phyloP scores from a whole-genome alignment of 2,329 filamentous ascomycete species.

The Hypoxylon sp. region DNA sequence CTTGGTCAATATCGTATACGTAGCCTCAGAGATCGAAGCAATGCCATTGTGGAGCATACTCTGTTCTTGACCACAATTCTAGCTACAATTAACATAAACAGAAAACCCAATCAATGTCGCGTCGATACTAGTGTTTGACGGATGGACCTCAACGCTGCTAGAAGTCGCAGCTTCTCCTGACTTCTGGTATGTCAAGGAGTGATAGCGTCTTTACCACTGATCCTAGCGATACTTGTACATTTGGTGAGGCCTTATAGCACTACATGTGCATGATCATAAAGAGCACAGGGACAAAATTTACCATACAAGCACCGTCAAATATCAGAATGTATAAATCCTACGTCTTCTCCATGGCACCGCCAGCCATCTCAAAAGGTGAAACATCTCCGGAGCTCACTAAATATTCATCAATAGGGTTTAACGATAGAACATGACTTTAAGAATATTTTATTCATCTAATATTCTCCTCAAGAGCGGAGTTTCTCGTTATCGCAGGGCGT shows the following conservation, averaged over 20 bases:
- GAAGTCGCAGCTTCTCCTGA: neutral
- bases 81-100: neutral
- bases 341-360: neutral
- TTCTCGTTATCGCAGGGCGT: constrained; percentile 20
- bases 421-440: neutral
- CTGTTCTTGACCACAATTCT: neutral
- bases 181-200: neutral
- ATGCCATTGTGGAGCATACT: neutral
- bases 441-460: constrained; percentile 2
- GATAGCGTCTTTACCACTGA: neutral
- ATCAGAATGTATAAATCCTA: neutral
- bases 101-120: neutral
- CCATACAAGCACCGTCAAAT: neutral
- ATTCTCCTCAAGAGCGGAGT: constrained; percentile 9
- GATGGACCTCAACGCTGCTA: neutral
- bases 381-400: neutral
- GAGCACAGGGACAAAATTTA: neutral
- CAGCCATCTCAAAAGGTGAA: constrained; percentile 6
- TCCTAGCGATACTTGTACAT: neutral
- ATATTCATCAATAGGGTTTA: constrained; percentile 29
- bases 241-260: neutral
- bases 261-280: too few relatives aligned
- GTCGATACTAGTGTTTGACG: neutral
- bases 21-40: neutral
- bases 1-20: neutral